phyloP scores from a whole-genome alignment of 1,139 yeast genomes.

The Meyerozyma smithsonii region DNA sequence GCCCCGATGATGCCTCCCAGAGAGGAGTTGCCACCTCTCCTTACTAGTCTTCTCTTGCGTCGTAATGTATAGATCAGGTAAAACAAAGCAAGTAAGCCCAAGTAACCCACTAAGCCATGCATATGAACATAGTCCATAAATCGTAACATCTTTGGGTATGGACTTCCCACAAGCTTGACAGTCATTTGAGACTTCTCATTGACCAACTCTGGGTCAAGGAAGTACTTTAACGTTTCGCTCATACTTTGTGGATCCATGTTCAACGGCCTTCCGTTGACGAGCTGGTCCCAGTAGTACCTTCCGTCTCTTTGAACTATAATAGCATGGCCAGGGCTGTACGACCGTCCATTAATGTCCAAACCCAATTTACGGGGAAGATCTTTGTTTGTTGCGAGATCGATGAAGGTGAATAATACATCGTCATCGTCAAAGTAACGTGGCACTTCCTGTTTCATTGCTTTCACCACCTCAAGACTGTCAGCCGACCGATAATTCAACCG shows the following conservation, averaged over 20 bases:
- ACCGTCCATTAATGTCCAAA: slow-evolving; percentile 33
- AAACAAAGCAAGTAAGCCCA: slow-evolving; percentile 16
- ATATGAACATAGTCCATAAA: slow-evolving; percentile 43
- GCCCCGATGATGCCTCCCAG: slow-evolving; percentile 1
- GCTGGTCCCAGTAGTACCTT: slow-evolving; percentile 28
- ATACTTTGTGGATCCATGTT: slow-evolving; percentile 25
- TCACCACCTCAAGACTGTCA: slow-evolving; percentile 34
- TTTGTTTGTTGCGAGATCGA: slow-evolving; percentile 43
- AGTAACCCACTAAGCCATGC: slow-evolving; percentile 42
- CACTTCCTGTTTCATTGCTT: slow-evolving; percentile 47
- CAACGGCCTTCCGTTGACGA: slow-evolving; percentile 23
- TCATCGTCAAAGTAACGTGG: slow-evolving; percentile 41
- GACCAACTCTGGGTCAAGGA: slow-evolving; percentile 27
- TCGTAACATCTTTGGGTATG: slow-evolving; percentile 33
- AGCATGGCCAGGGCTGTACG: slow-evolving; percentile 8
- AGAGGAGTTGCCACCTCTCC: not conserved
- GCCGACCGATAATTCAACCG: slow-evolving; percentile 39
- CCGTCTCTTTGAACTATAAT: slow-evolving; percentile 22
- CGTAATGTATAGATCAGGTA: not conserved
- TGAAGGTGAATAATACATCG: slow-evolving; percentile 44
- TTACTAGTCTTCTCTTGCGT: not conserved
- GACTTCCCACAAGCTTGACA: slow-evolving; percentile 37
- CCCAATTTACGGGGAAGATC: slow-evolving; percentile 31
- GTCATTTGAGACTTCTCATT: slow-evolving; percentile 7
- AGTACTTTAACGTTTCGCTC: slow-evolving; percentile 25